Base-by-base conservation (phyloP, 2,329 filamentous ascomycete species). In the Fusarium oligoseptatum region DNA sequence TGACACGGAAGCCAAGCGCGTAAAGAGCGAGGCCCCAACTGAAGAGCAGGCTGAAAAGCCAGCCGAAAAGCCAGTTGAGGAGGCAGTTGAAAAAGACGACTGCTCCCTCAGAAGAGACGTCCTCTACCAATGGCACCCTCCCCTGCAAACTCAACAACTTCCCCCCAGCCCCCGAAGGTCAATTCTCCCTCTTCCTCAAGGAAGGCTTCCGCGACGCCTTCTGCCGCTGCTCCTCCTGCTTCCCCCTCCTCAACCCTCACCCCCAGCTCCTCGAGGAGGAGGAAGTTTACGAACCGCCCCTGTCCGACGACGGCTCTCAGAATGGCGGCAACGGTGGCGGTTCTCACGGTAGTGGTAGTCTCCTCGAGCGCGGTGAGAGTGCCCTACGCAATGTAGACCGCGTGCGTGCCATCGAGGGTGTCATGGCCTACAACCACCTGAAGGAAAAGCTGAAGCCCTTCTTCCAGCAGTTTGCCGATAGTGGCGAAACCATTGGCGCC, bases 341-440 rank as follows among this genome's bases (percentile, higher is more conserved):
- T 5, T 91, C 89, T 2, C 87, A 90, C 6, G 93, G 94, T 60
- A 95, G 94, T 37, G 94, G 94, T 55, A 97, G 93, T 73, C 87
- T 99, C 3, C 91, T 97, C 37, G 95, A 98, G 60, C 94, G 95
- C 20, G 97, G 97, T 56, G 97, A 99, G 84, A 96, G 94, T 57
- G 96, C 95, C 0, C 88, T 99, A 32, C 95, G 92, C 81, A 97
- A 95, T 78, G 92, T 99, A 66, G 97, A 99, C 81, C 93, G 97
- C 3, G 96, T 98, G 9, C 89, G 92, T 15, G 97, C 97, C 6
- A 98, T 99, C 66, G 94, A 99, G 82, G 97, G 97, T 17, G 96
- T 97, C 55, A 98, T 98, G 95, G 96, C 95, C 0, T 99, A 98
- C 84, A 98, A 98, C 79, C 93, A 97, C 79, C 89, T 99, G 70